Conservation (phyloP, 129 eudicot species). For the Flaveria bidentis region DNA sequence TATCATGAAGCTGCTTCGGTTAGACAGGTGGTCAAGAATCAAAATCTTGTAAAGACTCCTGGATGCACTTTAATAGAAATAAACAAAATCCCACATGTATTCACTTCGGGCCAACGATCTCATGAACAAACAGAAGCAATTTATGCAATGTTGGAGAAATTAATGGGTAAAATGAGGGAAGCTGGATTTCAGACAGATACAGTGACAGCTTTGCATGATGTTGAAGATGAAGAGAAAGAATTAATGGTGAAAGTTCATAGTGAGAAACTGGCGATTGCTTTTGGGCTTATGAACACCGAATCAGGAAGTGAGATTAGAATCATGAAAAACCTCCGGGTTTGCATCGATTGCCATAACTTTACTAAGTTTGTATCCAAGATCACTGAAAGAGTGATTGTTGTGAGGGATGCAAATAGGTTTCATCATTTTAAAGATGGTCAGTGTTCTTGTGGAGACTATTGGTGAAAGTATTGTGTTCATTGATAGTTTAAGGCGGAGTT, state of each 20-base stretch:
- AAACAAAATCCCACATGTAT: slow-evolving; percentile 60
- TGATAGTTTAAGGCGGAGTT: not conserved
- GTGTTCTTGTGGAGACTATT: slow-evolving; percentile 96
- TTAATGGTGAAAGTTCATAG: slow-evolving; percentile 94
- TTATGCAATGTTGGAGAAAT: slow-evolving; percentile 58
- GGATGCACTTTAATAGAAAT: slow-evolving; percentile 89
- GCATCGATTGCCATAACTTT: slow-evolving; percentile 88
- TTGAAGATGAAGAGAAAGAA: slow-evolving; percentile 98
- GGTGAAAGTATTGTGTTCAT: slow-evolving; percentile 48
- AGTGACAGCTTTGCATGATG: slow-evolving; percentile 83
- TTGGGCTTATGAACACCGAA: slow-evolving; percentile 69
- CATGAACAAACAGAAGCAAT: slow-evolving; percentile 61
- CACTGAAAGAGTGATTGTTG: slow-evolving; percentile 72
- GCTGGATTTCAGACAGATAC: slow-evolving; percentile 86
- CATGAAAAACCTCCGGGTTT: slow-evolving; percentile 88
- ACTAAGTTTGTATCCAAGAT: slow-evolving; percentile 77
- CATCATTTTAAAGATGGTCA: slow-evolving; percentile 87
- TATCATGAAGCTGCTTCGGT: slow-evolving; percentile 73
- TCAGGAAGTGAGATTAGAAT: slow-evolving; percentile 75
- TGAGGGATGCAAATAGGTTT: slow-evolving; percentile 93
- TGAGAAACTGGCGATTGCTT: slow-evolving; percentile 88
- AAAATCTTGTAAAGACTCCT: slow-evolving; percentile 66
- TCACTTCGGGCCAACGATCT: slow-evolving; percentile 72
- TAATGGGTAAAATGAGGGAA: slow-evolving; percentile 82
- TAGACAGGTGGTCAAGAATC: slow-evolving; percentile 63